Evolutionary conservation across 768 basidiomycete genomes (phyloP), one percentile per base, ranked within the genome.

Genomic region (Pseudohyphozyma bogoriensis): DNA sequence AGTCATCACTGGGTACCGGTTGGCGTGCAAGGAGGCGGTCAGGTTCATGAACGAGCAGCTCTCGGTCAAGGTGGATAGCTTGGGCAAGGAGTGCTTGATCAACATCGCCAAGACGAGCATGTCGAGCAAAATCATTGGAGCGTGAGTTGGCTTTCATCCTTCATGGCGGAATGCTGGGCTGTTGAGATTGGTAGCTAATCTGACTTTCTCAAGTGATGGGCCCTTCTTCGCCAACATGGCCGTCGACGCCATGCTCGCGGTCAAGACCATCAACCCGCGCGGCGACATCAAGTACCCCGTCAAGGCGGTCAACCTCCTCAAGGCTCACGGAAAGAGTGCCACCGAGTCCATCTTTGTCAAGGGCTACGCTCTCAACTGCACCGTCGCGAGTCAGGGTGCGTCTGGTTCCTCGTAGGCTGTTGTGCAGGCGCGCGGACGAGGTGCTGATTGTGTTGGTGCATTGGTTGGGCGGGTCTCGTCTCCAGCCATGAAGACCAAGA

Each of bases 231-330:
- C 93, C 15, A 93, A 95, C 49, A 88, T 99, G 85, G 91, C 93
- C 53, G 95, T 99, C 18, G 92, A 97, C 67, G 95, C 95, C 32
- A 97, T 99, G 90, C 81, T 91, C 49, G 86, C 95, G 5, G 95
- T 99, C 57, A 91, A 85, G 78, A 91, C 90, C 9, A 83, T 89
- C 70, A 97, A 97, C 73, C 76, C 84, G 65, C 83, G 90, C 55
- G 95, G 95, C 33, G 95, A 99, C 73, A 85, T 87, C 72, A 97
- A 96, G 75, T 99, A 97, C 76, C 95, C 95, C 8, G 95, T 99
- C 63, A 97, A 99, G 76, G 95, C 95, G 7, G 95, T 99, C 65
- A 99, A 99, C 72, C 83, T 97, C 32, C 79, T 99, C 68, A 99
- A 99, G 76, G 95, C 95, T 3, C 95, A 99, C 69, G 95, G 95